Base-by-base conservation (phyloP, 371 early-diverging fungal genomes). In the Coemansia sp. region DNA sequence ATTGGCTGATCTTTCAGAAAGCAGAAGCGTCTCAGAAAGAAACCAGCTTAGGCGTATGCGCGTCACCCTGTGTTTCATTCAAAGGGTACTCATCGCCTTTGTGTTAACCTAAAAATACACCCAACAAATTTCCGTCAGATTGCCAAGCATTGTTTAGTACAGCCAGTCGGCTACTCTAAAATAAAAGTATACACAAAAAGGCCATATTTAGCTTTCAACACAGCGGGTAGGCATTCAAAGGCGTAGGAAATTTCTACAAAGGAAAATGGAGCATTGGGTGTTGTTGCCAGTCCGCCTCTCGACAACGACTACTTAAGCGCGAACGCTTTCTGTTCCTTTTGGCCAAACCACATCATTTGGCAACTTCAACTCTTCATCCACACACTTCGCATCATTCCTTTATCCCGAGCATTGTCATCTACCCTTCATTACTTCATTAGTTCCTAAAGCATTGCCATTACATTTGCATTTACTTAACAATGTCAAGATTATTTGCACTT, bases 401-500 rank as follows among this genome's bases (percentile, higher is more conserved):
- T 44, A 44, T 44, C 44, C 4, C 44, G 17, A n/a, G 7, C 17
- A 32, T 32, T 32, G 8, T 21, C 44, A 23, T 12, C 46, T 24
- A 9, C 9, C 32, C 8, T 32, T 32, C 32, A 28, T 28, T 28
- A 28, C 28, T 52, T 21, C 53, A 52, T 24, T 52, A 24, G 19
- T 13, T n/a, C 44, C n/a, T 44, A 32, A 32, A 32, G 8, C 44
- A 11, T 44, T 44, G 44, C 44, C 21, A 5, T 11, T 52, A 13
- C 53, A 52, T 52, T 26, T 23, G 12, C 46, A 23, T n/a, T 13
- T 26, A 36, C n/a, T 57, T 21, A 12, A 40, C n/a, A 32, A 56
- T 48, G 24, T 32, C 32, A 56, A 24, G 29, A 23, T 39, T 62
- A 3, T 24, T 36, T n/a, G 26, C 56, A 28, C 58, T 71, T 54